These are phyloP conservation scores for Kentomonas sorsogonicus DNA, from an alignment of 208 protist species.

Conservation along the genomic window DNA sequence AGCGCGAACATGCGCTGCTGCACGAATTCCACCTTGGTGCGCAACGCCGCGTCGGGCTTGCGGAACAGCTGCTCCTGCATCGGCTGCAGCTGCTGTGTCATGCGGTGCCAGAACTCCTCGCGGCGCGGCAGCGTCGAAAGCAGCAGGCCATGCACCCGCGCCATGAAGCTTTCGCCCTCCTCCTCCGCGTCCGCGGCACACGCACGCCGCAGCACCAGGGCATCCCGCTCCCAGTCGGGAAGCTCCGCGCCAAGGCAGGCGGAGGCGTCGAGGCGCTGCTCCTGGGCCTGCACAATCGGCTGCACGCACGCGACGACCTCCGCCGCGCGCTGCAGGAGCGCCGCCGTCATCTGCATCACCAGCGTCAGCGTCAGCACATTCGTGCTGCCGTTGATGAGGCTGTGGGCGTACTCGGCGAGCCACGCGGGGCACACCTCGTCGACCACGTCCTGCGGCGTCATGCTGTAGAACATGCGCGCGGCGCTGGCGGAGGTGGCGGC, in stretches of 20 bases:
- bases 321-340: constrained; percentile 66
- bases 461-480: constrained; percentile 66
- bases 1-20: constrained; percentile 73
- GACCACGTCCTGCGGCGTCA: constrained; percentile 67
- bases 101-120: constrained; percentile 90
- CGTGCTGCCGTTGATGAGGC: constrained; percentile 72
- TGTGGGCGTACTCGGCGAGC: constrained; percentile 78
- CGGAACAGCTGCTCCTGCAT: constrained; percentile 20
- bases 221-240: background rate
- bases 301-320: constrained; percentile 46
- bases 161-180: constrained; percentile 67
- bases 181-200: constrained; percentile 16
- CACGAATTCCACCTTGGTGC: constrained; percentile 49
- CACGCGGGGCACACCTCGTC: constrained; percentile 81
- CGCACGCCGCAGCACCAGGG: too few relatives aligned
- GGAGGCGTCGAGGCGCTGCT: background rate
- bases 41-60: background rate
- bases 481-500: constrained; percentile 46
- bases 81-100: constrained; percentile 84
- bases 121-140: constrained; percentile 59
- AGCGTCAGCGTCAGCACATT: constrained; percentile 70
- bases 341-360: constrained; percentile 78
- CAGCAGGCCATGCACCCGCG: constrained; percentile 55
- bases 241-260: background rate
- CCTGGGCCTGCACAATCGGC: constrained; percentile 33